These are phyloP conservation scores for Phialophora verrucosa DNA, from an alignment of 2,329 filamentous ascomycete species.

Conservation along the genomic window DNA sequence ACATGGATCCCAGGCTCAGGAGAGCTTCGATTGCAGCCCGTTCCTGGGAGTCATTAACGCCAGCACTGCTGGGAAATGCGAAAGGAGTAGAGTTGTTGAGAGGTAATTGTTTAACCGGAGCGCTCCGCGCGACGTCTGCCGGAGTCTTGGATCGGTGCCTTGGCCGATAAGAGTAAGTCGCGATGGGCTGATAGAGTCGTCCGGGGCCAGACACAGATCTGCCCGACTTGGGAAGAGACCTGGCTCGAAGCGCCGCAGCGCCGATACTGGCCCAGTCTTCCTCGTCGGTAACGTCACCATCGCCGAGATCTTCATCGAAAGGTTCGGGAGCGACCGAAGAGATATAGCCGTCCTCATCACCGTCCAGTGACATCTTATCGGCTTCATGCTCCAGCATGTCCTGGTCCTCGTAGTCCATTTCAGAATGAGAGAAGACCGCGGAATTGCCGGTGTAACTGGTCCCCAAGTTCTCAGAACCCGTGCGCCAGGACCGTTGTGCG, in stretches of 20 bases:
- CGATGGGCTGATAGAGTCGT: slow-evolving; percentile 47
- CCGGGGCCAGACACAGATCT: slow-evolving; percentile 48
- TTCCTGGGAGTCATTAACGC: slow-evolving; percentile 50
- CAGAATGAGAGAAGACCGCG: slow-evolving; percentile 73
- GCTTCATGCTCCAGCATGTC: slow-evolving; percentile 82
- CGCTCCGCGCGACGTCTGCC: slow-evolving; percentile 43
- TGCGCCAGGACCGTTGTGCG: slow-evolving; percentile 44
- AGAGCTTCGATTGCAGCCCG: slow-evolving; percentile 57
- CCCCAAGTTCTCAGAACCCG: slow-evolving; percentile 45
- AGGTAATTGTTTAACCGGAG: slow-evolving; percentile 50
- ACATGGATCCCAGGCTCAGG: slow-evolving; percentile 56
- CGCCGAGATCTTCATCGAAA: slow-evolving; percentile 71
- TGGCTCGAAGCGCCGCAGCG: slow-evolving; percentile 78
- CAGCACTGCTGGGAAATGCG: slow-evolving; percentile 41
- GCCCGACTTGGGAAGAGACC: slow-evolving; percentile 55
- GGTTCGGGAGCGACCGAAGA: slow-evolving; percentile 74
- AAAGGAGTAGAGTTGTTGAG: slow-evolving; percentile 43
- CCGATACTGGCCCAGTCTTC: slow-evolving; percentile 95
- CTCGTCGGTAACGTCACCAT: slow-evolving; percentile 89
- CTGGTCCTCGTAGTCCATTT: slow-evolving; percentile 66
- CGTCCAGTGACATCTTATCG: slow-evolving; percentile 91
- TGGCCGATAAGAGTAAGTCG: slow-evolving; percentile 44
- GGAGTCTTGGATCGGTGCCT: slow-evolving; percentile 35
- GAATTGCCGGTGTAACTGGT: slow-evolving; percentile 73
- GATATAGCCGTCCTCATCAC: slow-evolving; percentile 68